Percentiles rank a stretch among this genome's conserved stretches.
These are phyloP conservation scores for Handroanthus guayacan DNA, from an alignment of 257 asterid species.

Conservation along the genomic window DNA sequence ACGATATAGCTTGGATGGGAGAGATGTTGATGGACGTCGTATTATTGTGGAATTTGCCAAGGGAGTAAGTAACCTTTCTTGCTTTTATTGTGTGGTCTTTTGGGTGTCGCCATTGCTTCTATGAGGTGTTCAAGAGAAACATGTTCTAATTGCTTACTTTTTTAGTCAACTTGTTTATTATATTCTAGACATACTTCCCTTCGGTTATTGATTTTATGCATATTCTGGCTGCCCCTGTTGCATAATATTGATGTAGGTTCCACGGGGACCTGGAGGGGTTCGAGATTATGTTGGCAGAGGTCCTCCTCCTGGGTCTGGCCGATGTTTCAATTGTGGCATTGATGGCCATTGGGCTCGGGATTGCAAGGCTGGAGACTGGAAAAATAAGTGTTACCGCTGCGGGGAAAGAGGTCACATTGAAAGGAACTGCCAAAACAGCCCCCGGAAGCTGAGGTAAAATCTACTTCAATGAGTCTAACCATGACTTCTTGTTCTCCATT, in stretches of 20 bases:
- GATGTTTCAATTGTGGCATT: conserved; percentile 80
- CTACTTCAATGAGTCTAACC: neutral
- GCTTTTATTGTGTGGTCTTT: neutral
- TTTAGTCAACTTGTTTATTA: neutral
- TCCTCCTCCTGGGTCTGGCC: conserved; percentile 81
- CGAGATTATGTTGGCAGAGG: conserved; percentile 68
- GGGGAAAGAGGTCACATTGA: conserved; percentile 83
- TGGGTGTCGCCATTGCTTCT: neutral
- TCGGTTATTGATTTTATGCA: neutral
- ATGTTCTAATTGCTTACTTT: neutral
- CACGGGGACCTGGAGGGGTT: conserved; percentile 77
- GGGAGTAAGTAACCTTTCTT: conserved; percentile 56
- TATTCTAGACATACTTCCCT: neutral
- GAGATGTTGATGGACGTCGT: conserved; percentile 73
- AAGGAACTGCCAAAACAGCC: conserved; percentile 69
- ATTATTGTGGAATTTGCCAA: conserved; percentile 68
- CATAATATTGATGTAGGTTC: conserved; percentile 47
- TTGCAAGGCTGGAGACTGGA: conserved; percentile 85
- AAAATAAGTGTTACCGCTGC: conserved; percentile 76
- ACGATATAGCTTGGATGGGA: conserved; percentile 62
- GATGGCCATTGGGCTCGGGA: conserved; percentile 90
- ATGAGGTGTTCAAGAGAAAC: neutral
- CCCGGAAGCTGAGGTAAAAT: conserved; percentile 63
- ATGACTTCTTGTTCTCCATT: neutral
- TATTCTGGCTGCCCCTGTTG: neutral